A percentile compares a stretch with the other conserved stretches of the same genome.
Conservation (phyloP, 306 rosid genomes). For the Trichosanthes truncata region DNA sequence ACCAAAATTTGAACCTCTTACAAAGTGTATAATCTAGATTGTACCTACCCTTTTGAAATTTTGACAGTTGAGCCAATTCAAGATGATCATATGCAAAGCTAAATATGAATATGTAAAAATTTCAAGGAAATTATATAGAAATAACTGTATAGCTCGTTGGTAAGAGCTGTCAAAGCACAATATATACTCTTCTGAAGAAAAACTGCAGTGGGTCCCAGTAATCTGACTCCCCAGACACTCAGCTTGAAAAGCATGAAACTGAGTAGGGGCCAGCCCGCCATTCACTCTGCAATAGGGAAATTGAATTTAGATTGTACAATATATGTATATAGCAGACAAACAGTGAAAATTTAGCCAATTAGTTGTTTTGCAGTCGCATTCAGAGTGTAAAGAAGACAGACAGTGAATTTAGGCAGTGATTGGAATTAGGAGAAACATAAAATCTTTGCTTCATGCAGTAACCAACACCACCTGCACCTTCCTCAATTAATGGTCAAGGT, state of each 20-base stretch:
- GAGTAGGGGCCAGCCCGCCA: conserved; percentile 21
- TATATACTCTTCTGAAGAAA: conserved; percentile 2
- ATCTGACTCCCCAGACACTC: conserved; percentile 31
- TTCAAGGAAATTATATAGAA: background rate
- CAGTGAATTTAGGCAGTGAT: background rate
- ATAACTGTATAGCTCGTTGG: background rate
- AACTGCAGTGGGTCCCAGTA: conserved; percentile 24
- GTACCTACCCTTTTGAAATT: background rate
- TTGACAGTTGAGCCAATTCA: background rate
- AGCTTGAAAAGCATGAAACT: conserved; percentile 23
- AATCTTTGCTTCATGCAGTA: conserved; percentile 8
- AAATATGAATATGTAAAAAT: background rate
- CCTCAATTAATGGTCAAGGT: background rate
- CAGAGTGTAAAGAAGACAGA: background rate
- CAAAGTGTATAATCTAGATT: background rate
- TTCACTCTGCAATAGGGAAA: conserved; percentile 10
- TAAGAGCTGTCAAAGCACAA: conserved; percentile 5
- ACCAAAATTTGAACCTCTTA: background rate
- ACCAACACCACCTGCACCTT: background rate
- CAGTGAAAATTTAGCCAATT: background rate
- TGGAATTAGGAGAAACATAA: background rate
- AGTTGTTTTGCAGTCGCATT: background rate
- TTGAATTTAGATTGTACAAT: background rate
- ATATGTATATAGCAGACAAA: background rate
- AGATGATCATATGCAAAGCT: background rate